Percentiles rank a stretch among this genome's conserved stretches.
phyloP scores from a whole-genome alignment of 805 yeast genomes.

The Kurtzmaniella cleridarum region DNA sequence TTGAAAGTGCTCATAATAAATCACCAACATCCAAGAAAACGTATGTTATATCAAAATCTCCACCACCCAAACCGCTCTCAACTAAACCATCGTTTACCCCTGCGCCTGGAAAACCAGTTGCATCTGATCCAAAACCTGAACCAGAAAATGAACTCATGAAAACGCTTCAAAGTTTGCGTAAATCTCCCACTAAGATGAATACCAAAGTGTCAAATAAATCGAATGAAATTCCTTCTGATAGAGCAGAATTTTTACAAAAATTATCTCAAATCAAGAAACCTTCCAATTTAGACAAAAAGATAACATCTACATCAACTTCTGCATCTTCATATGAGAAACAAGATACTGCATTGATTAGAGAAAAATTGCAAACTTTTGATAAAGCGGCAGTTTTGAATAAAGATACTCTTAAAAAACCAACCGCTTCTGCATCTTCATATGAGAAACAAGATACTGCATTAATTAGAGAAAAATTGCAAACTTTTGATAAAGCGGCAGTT shows the following conservation, averaged over 20 bases:
- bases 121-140: too few relatives aligned
- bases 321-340: neutral
- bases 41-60: neutral
- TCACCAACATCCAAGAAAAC: conserved; percentile 2
- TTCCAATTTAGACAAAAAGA: neutral
- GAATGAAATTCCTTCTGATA: conserved; percentile 6
- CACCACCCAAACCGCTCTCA: conserved; percentile 1
- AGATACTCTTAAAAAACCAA: neutral
- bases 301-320: neutral
- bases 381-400: neutral
- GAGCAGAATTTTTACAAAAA: conserved; percentile 9
- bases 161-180: conserved; percentile 7
- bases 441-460: conserved; percentile 2
- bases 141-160: conserved; percentile 10
- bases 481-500: neutral
- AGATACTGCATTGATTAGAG: neutral
- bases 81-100: too few relatives aligned
- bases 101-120: too few relatives aligned
- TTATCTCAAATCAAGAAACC: conserved; percentile 7
- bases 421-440: neutral
- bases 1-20: conserved; percentile 3
- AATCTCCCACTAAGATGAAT: conserved; percentile 9
- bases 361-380: neutral
- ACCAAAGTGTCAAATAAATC: too few relatives aligned
- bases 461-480: neutral